Evolutionary conservation across 257 asterid species (phyloP).

Genomic region (Nicotiana knightiana): DNA sequence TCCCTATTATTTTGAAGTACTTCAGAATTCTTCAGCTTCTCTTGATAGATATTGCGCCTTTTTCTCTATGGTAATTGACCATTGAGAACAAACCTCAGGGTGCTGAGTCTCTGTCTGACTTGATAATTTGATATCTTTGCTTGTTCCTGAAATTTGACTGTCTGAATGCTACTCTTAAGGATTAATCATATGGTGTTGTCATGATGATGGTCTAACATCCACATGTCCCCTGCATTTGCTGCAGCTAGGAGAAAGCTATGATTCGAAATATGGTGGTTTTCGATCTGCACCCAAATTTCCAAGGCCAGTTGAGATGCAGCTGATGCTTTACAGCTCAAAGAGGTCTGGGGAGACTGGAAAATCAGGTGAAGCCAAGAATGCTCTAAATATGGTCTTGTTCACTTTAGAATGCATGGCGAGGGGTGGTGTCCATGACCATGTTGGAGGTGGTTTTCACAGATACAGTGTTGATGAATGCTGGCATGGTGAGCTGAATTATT

Average conservation of each 20-base stretch:
- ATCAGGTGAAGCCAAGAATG: constrained; percentile 59
- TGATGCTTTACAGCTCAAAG: constrained; percentile 79
- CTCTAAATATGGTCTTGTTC: constrained; percentile 46
- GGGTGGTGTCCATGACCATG: constrained; percentile 91
- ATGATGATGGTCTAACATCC: neutral
- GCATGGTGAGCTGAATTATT: constrained; percentile 63
- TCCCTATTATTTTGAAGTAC: neutral
- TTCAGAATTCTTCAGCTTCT: neutral
- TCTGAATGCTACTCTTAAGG: neutral
- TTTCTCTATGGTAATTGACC: neutral
- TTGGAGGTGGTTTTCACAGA: constrained; percentile 98
- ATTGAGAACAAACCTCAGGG: neutral
- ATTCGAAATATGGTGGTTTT: constrained; percentile 77
- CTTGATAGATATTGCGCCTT: neutral
- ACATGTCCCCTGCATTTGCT: neutral
- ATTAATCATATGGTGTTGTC: neutral
- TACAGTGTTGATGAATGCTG: constrained; percentile 98
- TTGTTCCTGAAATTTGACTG: neutral
- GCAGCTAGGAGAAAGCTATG: constrained; percentile 72
- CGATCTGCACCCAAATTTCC: constrained; percentile 99
- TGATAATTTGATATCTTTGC: neutral
- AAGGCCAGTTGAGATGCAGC: constrained; percentile 83
- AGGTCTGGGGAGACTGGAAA: constrained; percentile 51
- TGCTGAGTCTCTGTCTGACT: neutral
- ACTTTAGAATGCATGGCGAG: constrained; percentile 83